Conservation (phyloP, 2,329 filamentous ascomycete genomes). For the Lachnellula willkommii region DNA sequence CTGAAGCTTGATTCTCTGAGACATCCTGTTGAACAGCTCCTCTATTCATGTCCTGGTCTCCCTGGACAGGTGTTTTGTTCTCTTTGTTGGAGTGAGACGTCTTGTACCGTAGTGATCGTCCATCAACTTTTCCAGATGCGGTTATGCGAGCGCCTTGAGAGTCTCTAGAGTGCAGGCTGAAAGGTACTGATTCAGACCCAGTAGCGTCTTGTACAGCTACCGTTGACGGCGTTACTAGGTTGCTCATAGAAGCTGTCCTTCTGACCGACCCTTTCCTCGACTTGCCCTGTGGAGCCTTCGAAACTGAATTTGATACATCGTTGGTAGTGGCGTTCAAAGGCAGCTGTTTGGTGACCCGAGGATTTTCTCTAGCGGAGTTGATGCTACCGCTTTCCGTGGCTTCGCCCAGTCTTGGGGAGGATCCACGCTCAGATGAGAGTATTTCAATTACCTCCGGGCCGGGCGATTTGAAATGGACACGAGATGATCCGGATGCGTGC, state of each 20-base stretch:
- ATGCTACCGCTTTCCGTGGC: background rate
- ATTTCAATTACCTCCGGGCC: background rate
- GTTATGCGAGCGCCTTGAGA: conserved; percentile 6
- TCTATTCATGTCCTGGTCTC: background rate
- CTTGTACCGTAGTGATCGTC: conserved; percentile 6
- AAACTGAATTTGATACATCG: background rate
- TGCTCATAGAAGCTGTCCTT: background rate
- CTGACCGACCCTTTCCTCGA: background rate
- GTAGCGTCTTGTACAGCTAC: background rate
- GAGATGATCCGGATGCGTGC: background rate
- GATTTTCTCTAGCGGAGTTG: background rate
- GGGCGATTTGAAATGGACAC: background rate
- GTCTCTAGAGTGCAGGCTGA: background rate
- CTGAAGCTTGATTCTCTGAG: background rate
- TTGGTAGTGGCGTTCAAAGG: background rate
- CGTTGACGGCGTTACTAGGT: background rate
- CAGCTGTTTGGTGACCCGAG: background rate
- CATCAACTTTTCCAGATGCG: conserved; percentile 7
- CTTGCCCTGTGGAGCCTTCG: background rate
- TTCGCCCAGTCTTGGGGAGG: background rate
- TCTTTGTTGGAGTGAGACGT: background rate
- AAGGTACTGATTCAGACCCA: no score
- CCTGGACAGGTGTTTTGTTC: background rate
- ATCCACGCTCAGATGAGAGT: background rate
- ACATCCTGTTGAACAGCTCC: background rate